phyloP scores from a whole-genome alignment of 1,284 basidiomycete species.

The Meripilus lineatus region DNA sequence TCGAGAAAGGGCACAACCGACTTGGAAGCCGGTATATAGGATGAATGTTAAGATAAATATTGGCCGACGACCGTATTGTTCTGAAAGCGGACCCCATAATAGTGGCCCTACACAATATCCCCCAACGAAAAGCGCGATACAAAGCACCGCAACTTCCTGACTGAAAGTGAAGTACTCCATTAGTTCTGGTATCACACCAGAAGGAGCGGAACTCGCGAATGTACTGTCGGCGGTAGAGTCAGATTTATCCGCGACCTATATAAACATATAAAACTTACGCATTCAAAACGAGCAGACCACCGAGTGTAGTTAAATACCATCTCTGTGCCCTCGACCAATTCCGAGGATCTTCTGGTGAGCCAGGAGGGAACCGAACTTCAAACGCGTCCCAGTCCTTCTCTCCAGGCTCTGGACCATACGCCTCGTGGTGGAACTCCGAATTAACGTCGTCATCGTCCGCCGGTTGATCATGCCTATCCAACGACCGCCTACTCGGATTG shows the following conservation, averaged over 20 bases:
- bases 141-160: constrained; percentile 39
- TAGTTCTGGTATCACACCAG: constrained; percentile 42
- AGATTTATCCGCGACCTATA: not conserved
- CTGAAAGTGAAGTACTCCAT: constrained; percentile 49
- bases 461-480: not conserved
- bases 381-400: constrained; percentile 31
- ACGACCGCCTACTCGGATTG: not conserved
- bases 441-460: constrained; percentile 21
- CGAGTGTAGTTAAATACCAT: constrained; percentile 62
- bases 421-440: constrained; percentile 21
- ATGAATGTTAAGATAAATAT: constrained; percentile 52
- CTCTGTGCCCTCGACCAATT: constrained; percentile 54
- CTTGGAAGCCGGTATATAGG: constrained; percentile 25
- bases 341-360: constrained; percentile 44
- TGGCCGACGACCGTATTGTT: constrained; percentile 56
- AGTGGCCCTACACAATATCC: constrained; percentile 53
- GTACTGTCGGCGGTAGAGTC: constrained; percentile 33
- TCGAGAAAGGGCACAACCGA: constrained; percentile 25
- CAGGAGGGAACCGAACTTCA: constrained; percentile 32
- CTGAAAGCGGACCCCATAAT: constrained; percentile 56
- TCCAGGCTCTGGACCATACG: constrained; percentile 21
- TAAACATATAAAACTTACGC: constrained; percentile 35
- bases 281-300: constrained; percentile 65
- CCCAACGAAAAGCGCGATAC: constrained; percentile 39
- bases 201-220: constrained; percentile 58